Base-by-base conservation (phyloP, 371 early-diverging fungal species). In the Umbelopsis sp. region DNA sequence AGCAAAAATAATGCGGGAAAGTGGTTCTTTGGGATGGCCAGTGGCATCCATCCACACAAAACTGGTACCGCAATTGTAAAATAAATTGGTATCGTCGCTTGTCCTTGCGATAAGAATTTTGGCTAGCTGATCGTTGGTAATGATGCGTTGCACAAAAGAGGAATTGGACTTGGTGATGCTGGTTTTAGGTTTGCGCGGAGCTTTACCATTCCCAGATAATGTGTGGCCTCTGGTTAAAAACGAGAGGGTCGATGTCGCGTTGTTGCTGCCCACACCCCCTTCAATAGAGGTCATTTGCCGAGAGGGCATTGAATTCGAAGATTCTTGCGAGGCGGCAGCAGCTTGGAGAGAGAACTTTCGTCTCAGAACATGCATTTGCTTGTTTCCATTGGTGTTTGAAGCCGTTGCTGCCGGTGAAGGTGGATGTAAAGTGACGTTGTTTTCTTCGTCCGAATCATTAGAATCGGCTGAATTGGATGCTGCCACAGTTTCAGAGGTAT, bases 1-100 rank as follows among this genome's bases (percentile, higher is more conserved):
- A n/a, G 86, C 79, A 70, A 97, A 91, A 22, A 89, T 81, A 10
- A 96, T 85, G 24, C 91, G 87, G 7, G 96, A 91, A 35, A 97
- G 77, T 0, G 94, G 91, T 44, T 94, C 93, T 77, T 89, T 87
- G 2, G 91, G 86, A 65, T 86, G 85, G 44, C 87, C 84, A 37
- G 76, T 67, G 65, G 91, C 80, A 69, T 95, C 95, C 37, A 88
- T 83, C 93, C 95, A 95, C 1, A 89, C 74, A 77, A 97, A 90
- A 37, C 89, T 85, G 38, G 86, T 76, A 2, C 96, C 96, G 18
- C 89, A 86, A 70, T 96, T 97, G 74, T 90, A 91, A 76, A 97
- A 90, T 51, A 96, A 52, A 73, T 93, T 94, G 2, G 90, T 89
- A 72, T 91, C 87, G 68, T 94, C 88, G 63, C 79, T 82, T 45